Base-by-base conservation (phyloP, 139 green algal genomes). In the Mesotaenium endlicherianum region DNA sequence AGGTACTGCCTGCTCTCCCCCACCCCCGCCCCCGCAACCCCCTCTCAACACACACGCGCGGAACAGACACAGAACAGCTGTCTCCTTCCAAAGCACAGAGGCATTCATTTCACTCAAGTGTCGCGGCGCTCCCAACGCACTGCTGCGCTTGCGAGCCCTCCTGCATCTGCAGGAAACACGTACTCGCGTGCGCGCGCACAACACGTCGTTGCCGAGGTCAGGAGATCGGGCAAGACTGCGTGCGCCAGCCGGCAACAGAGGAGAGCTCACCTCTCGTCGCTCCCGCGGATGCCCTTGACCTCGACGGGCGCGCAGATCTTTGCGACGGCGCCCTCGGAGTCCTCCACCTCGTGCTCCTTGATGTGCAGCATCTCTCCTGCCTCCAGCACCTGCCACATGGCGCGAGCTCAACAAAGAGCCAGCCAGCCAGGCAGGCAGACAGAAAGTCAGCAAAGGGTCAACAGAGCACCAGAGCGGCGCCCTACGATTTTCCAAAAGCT, bases 311-410 rank as follows among this genome's bases (percentile, higher is more conserved):
- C 68, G 42, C 55, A 79, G n/a, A 88, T 30, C 26, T 68, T 68
- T 14, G 83, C 83, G 40, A 50, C 75, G 17, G 82, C 70, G 67
- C 76, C 83, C 42, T 79, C 40, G 0, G 77, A 77, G 44, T 88
- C 83, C 45, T 69, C 49, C 40, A 88, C 83, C 42, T 36, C 44
- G 68, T 88, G 83, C 83, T 88, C 75, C 75, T 69, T 71, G 42
- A 88, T 87, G 60, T 86, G 83, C 43, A 88, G 64, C 40, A 40
- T 26, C 20, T 82, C 64, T 0, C 59, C 76, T 34, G 47, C 79
- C 42, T 81, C 76, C 2, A 30, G 11, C 57, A 88, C 41, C 80
- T 86, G 80, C 17, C n/a, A n/a, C n/a, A n/a, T n/a, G n/a, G n/a
- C n/a, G n/a, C n/a, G n/a, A n/a, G n/a, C n/a, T 5, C 5, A 78